Conservation (phyloP, 139 green algal species). For the Chlorella sp. region DNA sequence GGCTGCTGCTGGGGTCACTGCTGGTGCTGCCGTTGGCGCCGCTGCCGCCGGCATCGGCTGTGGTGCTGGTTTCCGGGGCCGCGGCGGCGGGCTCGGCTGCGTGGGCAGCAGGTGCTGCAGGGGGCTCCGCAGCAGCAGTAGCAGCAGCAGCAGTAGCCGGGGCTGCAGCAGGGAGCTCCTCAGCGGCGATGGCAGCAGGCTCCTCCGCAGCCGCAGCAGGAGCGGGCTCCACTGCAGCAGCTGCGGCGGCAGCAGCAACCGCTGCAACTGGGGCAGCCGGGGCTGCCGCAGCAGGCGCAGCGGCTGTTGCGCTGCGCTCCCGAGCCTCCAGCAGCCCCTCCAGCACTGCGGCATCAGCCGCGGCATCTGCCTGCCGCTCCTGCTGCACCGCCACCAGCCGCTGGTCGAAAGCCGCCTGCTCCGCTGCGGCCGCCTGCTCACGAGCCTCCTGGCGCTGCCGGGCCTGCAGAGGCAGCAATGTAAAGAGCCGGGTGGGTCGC, state of each 20-base stretch:
- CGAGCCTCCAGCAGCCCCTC: conserved; percentile 30
- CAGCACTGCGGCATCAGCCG: conserved; percentile 29
- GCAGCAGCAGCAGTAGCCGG: background rate
- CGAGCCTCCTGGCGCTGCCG: conserved; percentile 16
- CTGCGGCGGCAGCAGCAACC: background rate
- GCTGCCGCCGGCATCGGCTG: background rate
- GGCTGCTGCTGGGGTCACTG: background rate
- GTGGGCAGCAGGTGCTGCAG: background rate
- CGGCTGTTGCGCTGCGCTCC: background rate
- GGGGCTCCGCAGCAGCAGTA: background rate
- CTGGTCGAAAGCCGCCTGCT: conserved; percentile 32
- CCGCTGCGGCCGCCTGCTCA: conserved; percentile 32
- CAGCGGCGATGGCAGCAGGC: background rate
- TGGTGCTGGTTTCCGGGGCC: background rate
- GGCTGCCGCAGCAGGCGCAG: background rate
- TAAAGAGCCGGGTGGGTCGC: no score
- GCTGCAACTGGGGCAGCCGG: no score
- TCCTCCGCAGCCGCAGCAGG: background rate
- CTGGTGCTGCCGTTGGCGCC: background rate
- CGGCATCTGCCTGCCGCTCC: conserved; percentile 25
- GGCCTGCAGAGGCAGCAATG: background rate
- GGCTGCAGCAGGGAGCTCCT: background rate
- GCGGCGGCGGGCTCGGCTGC: background rate
- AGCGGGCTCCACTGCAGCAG: background rate
- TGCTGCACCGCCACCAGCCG: conserved; percentile 19